A percentile compares a stretch with the other conserved stretches of the same genome.
These are phyloP conservation scores for Endogone sp. DNA, from an alignment of 192 early-diverging fungal species.

Conservation along the genomic window DNA sequence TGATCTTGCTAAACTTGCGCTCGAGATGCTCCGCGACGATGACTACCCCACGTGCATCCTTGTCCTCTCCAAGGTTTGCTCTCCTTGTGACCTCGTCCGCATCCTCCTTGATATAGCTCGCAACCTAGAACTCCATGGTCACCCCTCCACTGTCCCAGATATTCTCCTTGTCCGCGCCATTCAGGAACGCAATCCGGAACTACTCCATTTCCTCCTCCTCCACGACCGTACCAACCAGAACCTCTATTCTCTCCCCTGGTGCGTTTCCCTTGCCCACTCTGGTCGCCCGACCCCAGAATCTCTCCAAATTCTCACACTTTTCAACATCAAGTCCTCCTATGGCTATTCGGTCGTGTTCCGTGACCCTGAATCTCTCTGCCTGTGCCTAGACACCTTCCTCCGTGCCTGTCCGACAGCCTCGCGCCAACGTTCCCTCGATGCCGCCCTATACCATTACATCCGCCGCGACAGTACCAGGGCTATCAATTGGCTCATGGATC, in stretches of 20 bases:
- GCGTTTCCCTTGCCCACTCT: neutral
- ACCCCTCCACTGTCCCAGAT: neutral
- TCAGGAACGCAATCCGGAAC: neutral
- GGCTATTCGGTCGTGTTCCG: neutral
- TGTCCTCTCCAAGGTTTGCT: neutral
- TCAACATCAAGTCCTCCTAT: neutral
- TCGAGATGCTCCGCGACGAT: neutral
- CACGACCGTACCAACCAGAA: neutral
- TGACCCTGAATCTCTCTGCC: neutral
- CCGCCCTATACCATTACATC: neutral
- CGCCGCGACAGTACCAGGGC: neutral
- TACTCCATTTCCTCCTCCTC: neutral
- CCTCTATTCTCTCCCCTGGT: neutral
- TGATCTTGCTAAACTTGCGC: neutral
- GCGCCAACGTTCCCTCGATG: neutral
- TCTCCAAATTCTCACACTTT: neutral
- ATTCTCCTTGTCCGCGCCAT: neutral
- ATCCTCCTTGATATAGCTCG: neutral
- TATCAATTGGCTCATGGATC: neutral
- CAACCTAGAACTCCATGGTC: neutral
- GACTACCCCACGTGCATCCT: neutral
- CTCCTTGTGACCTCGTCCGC: neutral
- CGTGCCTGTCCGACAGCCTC: neutral
- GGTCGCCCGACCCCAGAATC: neutral
- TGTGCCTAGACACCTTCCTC: neutral